Percentiles rank a stretch among this genome's conserved stretches.
These are phyloP conservation scores for Malus fusca DNA, from an alignment of 306 rosid genomes.

Conservation along the genomic window DNA sequence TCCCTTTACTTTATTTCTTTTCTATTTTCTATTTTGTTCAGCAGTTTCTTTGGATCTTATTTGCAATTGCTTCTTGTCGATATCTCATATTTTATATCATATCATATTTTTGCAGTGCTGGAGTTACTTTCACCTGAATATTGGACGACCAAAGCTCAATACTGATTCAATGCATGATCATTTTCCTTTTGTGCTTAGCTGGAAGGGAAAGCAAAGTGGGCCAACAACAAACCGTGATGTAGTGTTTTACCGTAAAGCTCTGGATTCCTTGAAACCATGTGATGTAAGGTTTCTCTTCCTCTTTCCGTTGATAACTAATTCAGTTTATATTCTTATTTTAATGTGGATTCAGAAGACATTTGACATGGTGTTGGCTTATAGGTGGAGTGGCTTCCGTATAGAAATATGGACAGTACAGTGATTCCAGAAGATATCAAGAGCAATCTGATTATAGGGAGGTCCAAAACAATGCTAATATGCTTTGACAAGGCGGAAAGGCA, in stretches of 20 bases:
- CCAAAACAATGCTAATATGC: slow-evolving; percentile 91
- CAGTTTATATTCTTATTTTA: neutral
- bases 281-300: slow-evolving; percentile 55
- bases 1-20: neutral
- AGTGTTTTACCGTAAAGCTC: slow-evolving; percentile 87
- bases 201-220: slow-evolving; percentile 98
- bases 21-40: neutral
- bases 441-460: slow-evolving; percentile 68
- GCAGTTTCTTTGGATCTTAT: neutral
- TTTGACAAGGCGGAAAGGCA: slow-evolving; percentile 99
- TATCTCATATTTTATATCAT: neutral
- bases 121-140: slow-evolving; percentile 94
- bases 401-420: slow-evolving; percentile 66
- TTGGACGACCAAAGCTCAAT: slow-evolving; percentile 95
- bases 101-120: slow-evolving; percentile 65
- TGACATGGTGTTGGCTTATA: slow-evolving; percentile 32
- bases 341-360: slow-evolving; percentile 15
- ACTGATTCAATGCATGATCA: slow-evolving; percentile 66
- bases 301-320: neutral
- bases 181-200: slow-evolving; percentile 88
- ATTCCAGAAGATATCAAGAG: slow-evolving; percentile 79
- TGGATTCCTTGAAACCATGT: slow-evolving; percentile 77
- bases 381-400: slow-evolving; percentile 99
- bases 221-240: slow-evolving; percentile 98
- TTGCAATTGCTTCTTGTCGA: neutral